Evolutionary conservation across 306 rosid genomes (phyloP), one percentile per base, ranked within the genome.

Genomic region (Lathyrus oleraceus): DNA sequence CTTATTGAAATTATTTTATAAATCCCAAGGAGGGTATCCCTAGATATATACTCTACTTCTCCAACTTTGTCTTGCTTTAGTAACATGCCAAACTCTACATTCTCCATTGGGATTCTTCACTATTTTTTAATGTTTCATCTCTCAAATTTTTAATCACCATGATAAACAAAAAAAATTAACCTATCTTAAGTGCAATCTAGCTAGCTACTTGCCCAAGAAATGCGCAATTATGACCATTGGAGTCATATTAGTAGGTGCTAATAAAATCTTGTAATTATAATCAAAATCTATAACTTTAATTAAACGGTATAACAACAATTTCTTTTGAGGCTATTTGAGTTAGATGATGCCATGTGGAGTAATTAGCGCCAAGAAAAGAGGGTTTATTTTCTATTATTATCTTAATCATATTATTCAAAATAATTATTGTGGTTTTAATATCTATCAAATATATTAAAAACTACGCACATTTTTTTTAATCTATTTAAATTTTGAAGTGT

Each of bases 31-130:
- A 78, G 69, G 81, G 88, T 77, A 85, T 84, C 79, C 83, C 84
- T 78, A 74, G 73, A 86, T 64, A 81, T 79, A 81, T 79, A 76
- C n/a, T n/a, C n/a, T 82, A 69, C 79, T 59, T 53, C 67, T 69
- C 69, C 76, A 35, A 35, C 65, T 65, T 79, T 86, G 88, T 85
- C 87, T 83, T 79, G 85, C 90, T 86, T 82, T 84, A 76, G 87
- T 84, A 86, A 87, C 90, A 87, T 89, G 92, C 92, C 91, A 87
- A 86, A 86, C 85, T 85, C 72, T 69, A 69, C 83, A 89, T 83
- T 81, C 88, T 87, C 76, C 83, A 85, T 89, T 84, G 96, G 95
- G 95, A 92, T 87, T 89, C 83, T 80, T 83, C 86, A 73, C 82
- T 35, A 3, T 35, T 35, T 7, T 35, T 35, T 35, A 35, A 35